Conservation (phyloP, 495 filamentous ascomycete species). For the Neurospora terricola region DNA sequence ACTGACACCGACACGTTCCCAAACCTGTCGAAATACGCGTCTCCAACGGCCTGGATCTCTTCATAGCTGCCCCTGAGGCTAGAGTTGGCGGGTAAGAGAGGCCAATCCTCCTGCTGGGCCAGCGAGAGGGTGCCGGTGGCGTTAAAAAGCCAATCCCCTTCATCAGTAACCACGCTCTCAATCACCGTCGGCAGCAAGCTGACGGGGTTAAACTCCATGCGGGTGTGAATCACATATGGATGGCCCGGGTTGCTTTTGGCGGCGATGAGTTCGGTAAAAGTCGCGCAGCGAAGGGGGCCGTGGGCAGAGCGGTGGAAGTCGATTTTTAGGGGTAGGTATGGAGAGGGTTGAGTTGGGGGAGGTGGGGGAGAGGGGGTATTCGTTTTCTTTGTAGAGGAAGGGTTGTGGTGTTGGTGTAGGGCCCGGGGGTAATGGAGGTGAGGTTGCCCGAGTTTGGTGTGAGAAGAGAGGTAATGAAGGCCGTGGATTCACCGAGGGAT, state of each 20-base stretch:
- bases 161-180: too few species aligned
- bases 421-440: background rate
- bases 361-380: background rate
- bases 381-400: background rate
- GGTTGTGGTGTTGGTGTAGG: background rate
- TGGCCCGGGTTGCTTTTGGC: constrained; percentile 18
- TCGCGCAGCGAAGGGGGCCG: constrained; percentile 34
- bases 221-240: background rate
- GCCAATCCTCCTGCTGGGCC: too few species aligned
- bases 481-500: background rate
- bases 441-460: background rate
- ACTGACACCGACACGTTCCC: too few species aligned
- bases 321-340: constrained; percentile 7
- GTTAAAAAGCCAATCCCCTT: too few species aligned
- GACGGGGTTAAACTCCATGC: too few species aligned
- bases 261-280: constrained; percentile 39
- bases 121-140: too few species aligned
- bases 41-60: too few species aligned
- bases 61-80: too few species aligned
- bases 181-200: too few species aligned
- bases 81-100: too few species aligned
- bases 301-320: constrained; percentile 11
- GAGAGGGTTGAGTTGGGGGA: constrained; percentile 3
- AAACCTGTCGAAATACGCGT: too few species aligned
- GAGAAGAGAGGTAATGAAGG: background rate